Conservation (phyloP, 305 asterid species). For the Solanum hybrid region DNA sequence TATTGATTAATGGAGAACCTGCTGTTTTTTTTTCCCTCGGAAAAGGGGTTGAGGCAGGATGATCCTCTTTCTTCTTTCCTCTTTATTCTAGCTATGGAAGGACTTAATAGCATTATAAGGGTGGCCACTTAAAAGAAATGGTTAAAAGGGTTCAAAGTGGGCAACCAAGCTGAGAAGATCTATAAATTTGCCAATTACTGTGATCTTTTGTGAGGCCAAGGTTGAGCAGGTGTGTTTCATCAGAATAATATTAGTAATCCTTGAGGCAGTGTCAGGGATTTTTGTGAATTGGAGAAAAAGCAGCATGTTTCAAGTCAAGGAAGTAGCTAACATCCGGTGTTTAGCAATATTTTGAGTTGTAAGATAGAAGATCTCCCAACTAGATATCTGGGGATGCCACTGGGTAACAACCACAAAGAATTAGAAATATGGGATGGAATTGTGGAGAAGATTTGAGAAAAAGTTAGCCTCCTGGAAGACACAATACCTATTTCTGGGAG, state of each 20-base stretch:
- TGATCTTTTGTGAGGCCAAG: background rate
- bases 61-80: background rate
- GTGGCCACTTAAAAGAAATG: background rate
- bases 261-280: background rate
- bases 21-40: background rate
- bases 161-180: background rate
- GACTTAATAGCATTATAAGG: background rate
- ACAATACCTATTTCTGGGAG: background rate
- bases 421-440: background rate
- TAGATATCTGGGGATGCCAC: background rate
- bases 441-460: background rate
- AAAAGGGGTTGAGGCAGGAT: background rate
- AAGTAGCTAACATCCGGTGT: background rate
- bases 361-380: background rate
- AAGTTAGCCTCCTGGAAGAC: background rate
- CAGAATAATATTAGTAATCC: background rate
- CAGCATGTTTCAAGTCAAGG: background rate
- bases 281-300: background rate
- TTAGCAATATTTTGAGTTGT: background rate
- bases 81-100: background rate
- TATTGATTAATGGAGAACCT: background rate
- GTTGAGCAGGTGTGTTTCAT: background rate
- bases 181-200: background rate
- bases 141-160: background rate
- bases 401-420: background rate